A percentile compares a stretch with the other conserved stretches of the same genome.
Conservation (phyloP, 306 rosid species). For the Datisca glomerata region DNA sequence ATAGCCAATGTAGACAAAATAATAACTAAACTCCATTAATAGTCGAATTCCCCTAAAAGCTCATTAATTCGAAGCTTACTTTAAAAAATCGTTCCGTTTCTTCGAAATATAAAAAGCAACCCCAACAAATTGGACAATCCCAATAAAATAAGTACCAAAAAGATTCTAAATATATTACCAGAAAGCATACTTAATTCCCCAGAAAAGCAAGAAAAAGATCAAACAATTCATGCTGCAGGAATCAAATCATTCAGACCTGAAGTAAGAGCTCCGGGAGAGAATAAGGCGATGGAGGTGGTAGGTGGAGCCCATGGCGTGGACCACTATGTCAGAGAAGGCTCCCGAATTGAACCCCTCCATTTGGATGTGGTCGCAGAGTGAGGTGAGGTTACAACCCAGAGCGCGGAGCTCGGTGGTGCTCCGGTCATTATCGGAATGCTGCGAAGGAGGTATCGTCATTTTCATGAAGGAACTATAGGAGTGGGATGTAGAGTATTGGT, state of each 20-base stretch:
- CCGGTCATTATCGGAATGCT: slow-evolving; percentile 58
- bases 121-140: not conserved
- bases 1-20: not conserved
- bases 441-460: slow-evolving; percentile 50
- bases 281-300: slow-evolving; percentile 90
- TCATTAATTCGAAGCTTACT: too few species aligned
- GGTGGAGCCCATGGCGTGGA: slow-evolving; percentile 79
- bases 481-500: slow-evolving; percentile 20
- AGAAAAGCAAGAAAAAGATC: not conserved
- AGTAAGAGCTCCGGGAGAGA: slow-evolving; percentile 95
- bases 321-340: slow-evolving; percentile 71
- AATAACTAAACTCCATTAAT: not conserved
- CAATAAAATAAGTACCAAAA: not conserved
- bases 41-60: too few species aligned
- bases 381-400: slow-evolving; percentile 83
- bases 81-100: too few species aligned
- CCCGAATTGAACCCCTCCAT: slow-evolving; percentile 87
- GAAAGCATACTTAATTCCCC: too few species aligned
- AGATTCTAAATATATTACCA: too few species aligned
- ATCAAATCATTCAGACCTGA: slow-evolving; percentile 39
- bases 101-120: not conserved
- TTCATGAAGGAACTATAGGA: slow-evolving; percentile 44
- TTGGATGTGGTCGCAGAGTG: slow-evolving; percentile 90
- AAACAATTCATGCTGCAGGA: too few species aligned
- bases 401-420: slow-evolving; percentile 58